Conservation (phyloP, 1,284 basidiomycete genomes). For the Pisolithus thermaeus region DNA sequence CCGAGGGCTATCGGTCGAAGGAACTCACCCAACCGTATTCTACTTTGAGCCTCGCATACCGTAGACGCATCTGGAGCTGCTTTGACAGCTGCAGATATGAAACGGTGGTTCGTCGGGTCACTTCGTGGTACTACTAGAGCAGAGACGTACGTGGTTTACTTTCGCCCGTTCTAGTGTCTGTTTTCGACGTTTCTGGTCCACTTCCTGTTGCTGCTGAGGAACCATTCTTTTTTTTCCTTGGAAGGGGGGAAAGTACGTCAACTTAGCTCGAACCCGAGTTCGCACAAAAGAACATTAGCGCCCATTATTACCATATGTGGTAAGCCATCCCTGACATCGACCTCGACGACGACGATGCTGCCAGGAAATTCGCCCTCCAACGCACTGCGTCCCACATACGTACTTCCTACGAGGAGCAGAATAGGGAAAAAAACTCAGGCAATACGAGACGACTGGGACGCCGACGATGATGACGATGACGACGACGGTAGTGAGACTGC, state of each 20-base stretch:
- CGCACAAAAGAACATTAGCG: too few species aligned
- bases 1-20: slow-evolving; percentile 8
- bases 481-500: slow-evolving; percentile 5
- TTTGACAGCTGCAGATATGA: slow-evolving; percentile 49
- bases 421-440: background rate
- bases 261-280: too few species aligned
- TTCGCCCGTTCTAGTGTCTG: slow-evolving; percentile 54
- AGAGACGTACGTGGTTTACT: slow-evolving; percentile 51
- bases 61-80: slow-evolving; percentile 68
- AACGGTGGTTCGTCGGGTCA: background rate
- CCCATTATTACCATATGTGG: too few species aligned
- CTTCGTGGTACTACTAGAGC: background rate
- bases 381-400: background rate
- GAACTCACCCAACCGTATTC: slow-evolving; percentile 71
- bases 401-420: background rate
- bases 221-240: background rate
- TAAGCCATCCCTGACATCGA: too few species aligned
- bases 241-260: too few species aligned
- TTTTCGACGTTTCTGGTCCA: slow-evolving; percentile 40
- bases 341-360: too few species aligned
- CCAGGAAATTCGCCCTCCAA: too few species aligned
- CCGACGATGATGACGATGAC: slow-evolving; percentile 31
- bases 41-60: slow-evolving; percentile 73
- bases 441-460: slow-evolving; percentile 42
- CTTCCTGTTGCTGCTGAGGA: slow-evolving; percentile 22